phyloP scores from a whole-genome alignment of 352 stramenopile genomes.

The Phytophthora idaei region DNA sequence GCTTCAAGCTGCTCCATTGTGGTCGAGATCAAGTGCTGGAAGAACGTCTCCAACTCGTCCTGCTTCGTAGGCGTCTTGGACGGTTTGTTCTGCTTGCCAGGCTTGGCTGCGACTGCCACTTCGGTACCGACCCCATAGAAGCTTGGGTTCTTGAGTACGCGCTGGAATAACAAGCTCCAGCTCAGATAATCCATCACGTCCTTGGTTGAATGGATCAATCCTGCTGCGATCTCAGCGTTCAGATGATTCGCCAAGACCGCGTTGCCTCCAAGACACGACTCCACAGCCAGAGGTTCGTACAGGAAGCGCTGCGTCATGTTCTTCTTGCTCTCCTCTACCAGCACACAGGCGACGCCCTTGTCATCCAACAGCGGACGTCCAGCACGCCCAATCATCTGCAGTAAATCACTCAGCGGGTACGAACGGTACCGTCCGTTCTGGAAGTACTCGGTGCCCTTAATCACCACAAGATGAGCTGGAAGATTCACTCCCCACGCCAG shows the following conservation, averaged over 20 bases:
- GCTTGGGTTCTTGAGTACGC: conserved; percentile 95
- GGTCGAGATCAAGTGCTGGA: conserved; percentile 81
- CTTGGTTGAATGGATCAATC: conserved; percentile 83
- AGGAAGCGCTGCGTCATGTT: conserved; percentile 99
- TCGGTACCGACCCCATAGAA: conserved; percentile 91
- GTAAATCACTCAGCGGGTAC: conserved; percentile 97
- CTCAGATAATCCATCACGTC: conserved; percentile 96
- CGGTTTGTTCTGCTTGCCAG: conserved; percentile 30
- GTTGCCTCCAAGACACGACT: conserved; percentile 92
- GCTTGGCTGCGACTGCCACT: conserved; percentile 6
- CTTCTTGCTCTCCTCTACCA: conserved; percentile 98
- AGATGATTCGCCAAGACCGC: conserved; percentile 92
- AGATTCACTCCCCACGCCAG: conserved; percentile 97
- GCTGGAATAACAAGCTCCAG: conserved; percentile 97
- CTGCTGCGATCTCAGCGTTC: conserved; percentile 96
- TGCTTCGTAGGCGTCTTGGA: conserved; percentile 31
- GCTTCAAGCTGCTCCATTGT: conserved; percentile 86
- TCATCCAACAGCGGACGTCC: conserved; percentile 96
- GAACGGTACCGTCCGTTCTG: conserved; percentile 95
- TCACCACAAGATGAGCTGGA: conserved; percentile 97
- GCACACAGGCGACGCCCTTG: conserved; percentile 95
- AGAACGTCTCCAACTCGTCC: conserved; percentile 61
- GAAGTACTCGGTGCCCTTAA: conserved; percentile 99
- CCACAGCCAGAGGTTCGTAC: conserved; percentile 97
- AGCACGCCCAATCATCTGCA: conserved; percentile 99